Conservation (phyloP, 2,329 filamentous ascomycete genomes). For the Clonostachys chloroleuca region DNA sequence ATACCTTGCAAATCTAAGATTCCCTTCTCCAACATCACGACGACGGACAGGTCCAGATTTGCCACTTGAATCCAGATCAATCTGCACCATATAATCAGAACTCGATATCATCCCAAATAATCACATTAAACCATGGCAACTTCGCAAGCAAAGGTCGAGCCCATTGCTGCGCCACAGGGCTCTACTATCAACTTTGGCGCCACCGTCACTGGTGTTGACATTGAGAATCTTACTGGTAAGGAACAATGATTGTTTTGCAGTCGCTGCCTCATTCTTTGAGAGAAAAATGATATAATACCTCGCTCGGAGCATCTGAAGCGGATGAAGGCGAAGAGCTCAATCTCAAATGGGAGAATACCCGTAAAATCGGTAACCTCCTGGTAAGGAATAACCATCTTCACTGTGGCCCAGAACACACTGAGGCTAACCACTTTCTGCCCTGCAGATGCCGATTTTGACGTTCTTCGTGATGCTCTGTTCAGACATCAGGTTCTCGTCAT, state of each 20-base stretch:
- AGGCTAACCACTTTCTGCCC: constrained; percentile 7
- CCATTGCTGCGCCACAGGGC: constrained; percentile 24
- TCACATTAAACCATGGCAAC: neutral
- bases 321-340: neutral
- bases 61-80: neutral
- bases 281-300: no score
- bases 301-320: no score
- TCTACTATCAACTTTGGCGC: constrained; percentile 56
- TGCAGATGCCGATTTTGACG: constrained; percentile 57
- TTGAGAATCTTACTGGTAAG: constrained; percentile 61
- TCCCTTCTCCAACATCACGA: no score
- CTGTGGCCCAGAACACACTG: constrained; percentile 1
- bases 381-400: constrained; percentile 26
- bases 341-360: constrained; percentile 43
- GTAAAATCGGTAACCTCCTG: constrained; percentile 58
- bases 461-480: constrained; percentile 63
- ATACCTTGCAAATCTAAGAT: no score
- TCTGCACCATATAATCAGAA: neutral
- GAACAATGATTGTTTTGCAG: constrained; percentile 5
- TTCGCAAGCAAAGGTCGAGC: constrained; percentile 21
- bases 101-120: neutral
- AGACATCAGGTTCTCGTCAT: constrained; percentile 65
- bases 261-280: no score
- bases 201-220: constrained; percentile 49
- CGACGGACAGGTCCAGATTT: neutral